Evolutionary conservation across 441 rosid genomes (phyloP), one percentile per base, ranked within the genome.

Genomic region (Brassica hybrid): DNA sequence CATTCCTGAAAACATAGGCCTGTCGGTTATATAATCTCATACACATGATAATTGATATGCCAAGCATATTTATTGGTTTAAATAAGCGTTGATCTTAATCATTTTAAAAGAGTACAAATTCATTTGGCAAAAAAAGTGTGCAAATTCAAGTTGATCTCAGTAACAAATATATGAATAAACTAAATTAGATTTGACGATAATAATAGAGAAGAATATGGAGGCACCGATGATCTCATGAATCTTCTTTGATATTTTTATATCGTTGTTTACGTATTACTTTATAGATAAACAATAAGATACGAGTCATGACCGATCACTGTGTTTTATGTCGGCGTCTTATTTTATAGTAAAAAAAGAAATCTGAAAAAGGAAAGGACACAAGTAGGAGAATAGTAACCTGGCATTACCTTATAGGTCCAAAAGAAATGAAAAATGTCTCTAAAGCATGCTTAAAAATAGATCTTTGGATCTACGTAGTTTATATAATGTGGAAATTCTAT

Each of bases 321-420:
- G 58, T 64, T 56, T 54, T 56, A 19, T 73, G 82, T 79, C 82
- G 82, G 82, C 82, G 82, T 74, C 65, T 74, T 79, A 71, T 69
- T 41, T 69, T 74, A 56, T 79, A 74, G 4, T 27, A 11, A 57
- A 57, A 79, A 70, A 79, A 69, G 58, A 41, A 73, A 23, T 57
- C 58, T 38, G 32, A 58, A 11, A 63, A 32, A 32, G 57, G 38
- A 73, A 68, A 74, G 19, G 67, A 30, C 48, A 64, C 67, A 60
- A 48, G 64, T 69, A 65, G 75, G 59, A 54, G 59, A 54, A 54
- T 63, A 41, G 43, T 63, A 63, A 69, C 23, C 79, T 79, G 82
- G 72, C 82, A 69, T 69, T 57, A 69, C 58, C n/a, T 75, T 64
- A 74, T 69, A 19, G 71, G 67, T 63, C 62, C 18, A 74, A 69